Conservation (phyloP, 1,139 yeast genomes). For the Pichia norvegensis region DNA sequence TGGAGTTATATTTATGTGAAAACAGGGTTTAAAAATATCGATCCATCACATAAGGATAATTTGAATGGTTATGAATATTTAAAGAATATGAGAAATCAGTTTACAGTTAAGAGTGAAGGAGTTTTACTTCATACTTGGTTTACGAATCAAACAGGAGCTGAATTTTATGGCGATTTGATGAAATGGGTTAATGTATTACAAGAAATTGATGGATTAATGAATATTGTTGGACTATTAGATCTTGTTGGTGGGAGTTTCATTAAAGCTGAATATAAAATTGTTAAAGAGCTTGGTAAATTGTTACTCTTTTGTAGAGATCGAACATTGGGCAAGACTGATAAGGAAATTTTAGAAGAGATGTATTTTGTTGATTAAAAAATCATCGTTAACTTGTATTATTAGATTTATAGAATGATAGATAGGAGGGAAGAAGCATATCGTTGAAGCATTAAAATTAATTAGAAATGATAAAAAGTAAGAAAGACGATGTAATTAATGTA, state of each 20-base stretch:
- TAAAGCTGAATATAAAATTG: slow-evolving; percentile 52
- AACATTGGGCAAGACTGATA: slow-evolving; percentile 44
- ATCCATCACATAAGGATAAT: slow-evolving; percentile 8
- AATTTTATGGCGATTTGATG: slow-evolving; percentile 33
- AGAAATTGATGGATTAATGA: slow-evolving; percentile 35
- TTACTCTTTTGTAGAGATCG: slow-evolving; percentile 51
- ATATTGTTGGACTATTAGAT: slow-evolving; percentile 49
- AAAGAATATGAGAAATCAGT: slow-evolving; percentile 32
- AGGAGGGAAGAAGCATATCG: neutral
- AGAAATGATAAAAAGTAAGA: neutral
- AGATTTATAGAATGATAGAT: neutral
- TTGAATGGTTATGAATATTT: slow-evolving; percentile 36
- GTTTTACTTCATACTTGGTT: slow-evolving; percentile 29
- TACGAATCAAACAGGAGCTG: slow-evolving; percentile 27
- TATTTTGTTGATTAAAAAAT: slow-evolving; percentile 25
- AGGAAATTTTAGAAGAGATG: slow-evolving; percentile 42
- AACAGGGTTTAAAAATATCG: slow-evolving; percentile 2
- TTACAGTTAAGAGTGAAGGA: slow-evolving; percentile 30
- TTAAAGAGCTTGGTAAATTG: slow-evolving; percentile 51
- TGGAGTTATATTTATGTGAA: slow-evolving; percentile 41
- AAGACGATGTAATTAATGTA: neutral
- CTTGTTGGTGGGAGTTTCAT: slow-evolving; percentile 39
- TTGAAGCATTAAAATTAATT: neutral
- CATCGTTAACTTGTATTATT: neutral
- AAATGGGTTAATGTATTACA: slow-evolving; percentile 41